phyloP scores from a whole-genome alignment of 2,329 filamentous ascomycete genomes.

The Verticillium dahliae region DNA sequence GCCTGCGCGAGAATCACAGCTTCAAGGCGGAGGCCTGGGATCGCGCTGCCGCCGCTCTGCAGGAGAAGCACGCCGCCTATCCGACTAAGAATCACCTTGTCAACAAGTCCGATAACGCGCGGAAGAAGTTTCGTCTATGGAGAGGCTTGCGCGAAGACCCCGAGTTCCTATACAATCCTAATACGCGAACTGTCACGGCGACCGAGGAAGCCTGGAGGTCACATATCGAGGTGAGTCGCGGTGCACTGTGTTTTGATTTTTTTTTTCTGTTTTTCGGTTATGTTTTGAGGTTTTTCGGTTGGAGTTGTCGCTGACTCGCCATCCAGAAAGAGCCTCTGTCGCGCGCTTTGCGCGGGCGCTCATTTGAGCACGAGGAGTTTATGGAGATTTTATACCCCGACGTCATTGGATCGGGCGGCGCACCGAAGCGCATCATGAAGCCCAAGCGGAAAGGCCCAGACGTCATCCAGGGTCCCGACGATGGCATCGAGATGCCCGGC shows the following conservation, averaged over 20 bases:
- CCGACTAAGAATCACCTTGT: constrained; percentile 56
- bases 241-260: background rate
- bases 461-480: constrained; percentile 32
- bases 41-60: constrained; percentile 45
- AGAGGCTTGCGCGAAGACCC: constrained; percentile 50
- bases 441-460: constrained; percentile 43
- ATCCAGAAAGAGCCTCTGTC: constrained; percentile 52
- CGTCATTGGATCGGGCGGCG: constrained; percentile 52
- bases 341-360: constrained; percentile 47
- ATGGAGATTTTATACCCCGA: constrained; percentile 56
- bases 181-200: constrained; percentile 44
- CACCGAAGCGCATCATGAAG: constrained; percentile 53
- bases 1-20: constrained; percentile 50
- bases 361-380: constrained; percentile 54
- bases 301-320: constrained; percentile 11
- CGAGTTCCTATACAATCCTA: constrained; percentile 47
- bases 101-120: constrained; percentile 58
- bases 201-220: constrained; percentile 50
- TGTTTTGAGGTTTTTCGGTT: background rate
- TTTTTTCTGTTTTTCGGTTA: background rate
- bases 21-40: constrained; percentile 59
- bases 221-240: constrained; percentile 46
- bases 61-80: constrained; percentile 48
- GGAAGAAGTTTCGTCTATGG: constrained; percentile 58
- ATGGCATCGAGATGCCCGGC: constrained; percentile 38